Percentiles rank a stretch among this genome's conserved stretches.
These are phyloP conservation scores for Glutinoglossum americanum DNA, from an alignment of 495 filamentous ascomycete species.

Conservation along the genomic window DNA sequence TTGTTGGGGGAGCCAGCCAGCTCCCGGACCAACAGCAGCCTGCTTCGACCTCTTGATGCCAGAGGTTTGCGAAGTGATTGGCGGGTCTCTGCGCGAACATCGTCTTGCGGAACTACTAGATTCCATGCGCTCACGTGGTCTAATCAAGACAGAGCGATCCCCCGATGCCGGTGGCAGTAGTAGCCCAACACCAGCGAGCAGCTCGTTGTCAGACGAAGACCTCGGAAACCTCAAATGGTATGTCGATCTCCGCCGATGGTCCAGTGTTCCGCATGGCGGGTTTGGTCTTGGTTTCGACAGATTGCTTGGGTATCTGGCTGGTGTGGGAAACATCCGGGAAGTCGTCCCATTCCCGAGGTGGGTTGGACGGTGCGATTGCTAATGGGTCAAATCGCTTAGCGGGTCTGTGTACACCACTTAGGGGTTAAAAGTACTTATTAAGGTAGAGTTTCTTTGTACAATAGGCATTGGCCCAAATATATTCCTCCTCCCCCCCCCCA, in stretches of 20 bases:
- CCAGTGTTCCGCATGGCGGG: conserved; percentile 84
- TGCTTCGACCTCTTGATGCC: conserved; percentile 93
- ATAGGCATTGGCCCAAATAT: too few species aligned
- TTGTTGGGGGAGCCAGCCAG: not conserved
- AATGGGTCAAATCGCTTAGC: not conserved
- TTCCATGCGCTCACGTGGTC: conserved; percentile 47
- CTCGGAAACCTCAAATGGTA: conserved; percentile 56
- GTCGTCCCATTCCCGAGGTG: conserved; percentile 77
- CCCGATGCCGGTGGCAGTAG: conserved; percentile 1
- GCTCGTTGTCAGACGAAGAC: not conserved
- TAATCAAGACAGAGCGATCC: conserved; percentile 20
- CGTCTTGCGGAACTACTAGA: conserved; percentile 44
- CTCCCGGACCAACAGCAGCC: conserved; percentile 38
- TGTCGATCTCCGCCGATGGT: conserved; percentile 80
- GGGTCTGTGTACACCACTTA: too few species aligned
- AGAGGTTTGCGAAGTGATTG: conserved; percentile 71
- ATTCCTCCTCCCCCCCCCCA: too few species aligned
- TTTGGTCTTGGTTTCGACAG: conserved; percentile 92
- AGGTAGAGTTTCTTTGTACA: too few species aligned
- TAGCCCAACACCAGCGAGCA: not conserved
- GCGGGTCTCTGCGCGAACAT: conserved; percentile 87
- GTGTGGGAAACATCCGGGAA: conserved; percentile 68
- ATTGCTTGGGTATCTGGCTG: conserved; percentile 65
- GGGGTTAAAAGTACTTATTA: too few species aligned
- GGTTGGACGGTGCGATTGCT: conserved; percentile 83